Conservation (phyloP, 169 alveolate genomes). For the Eimeria acervulina region DNA sequence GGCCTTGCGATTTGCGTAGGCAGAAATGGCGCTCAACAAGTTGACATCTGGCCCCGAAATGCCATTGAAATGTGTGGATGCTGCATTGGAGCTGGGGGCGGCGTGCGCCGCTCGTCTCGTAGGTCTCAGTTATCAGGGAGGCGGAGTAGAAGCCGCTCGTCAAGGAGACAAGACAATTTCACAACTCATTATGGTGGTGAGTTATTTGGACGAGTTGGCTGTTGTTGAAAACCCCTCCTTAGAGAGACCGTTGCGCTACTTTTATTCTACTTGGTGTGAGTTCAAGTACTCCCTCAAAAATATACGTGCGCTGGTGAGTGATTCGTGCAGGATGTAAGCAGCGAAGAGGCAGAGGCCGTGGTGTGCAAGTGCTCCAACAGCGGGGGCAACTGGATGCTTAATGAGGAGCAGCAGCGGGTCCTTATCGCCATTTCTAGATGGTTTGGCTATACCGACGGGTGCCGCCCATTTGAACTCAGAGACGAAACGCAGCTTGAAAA, state of each 20-base stretch:
- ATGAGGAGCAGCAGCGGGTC: constrained; percentile 59
- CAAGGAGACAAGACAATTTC: background rate
- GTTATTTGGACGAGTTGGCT: background rate
- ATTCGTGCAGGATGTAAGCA: constrained; percentile 43
- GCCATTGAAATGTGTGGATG: background rate
- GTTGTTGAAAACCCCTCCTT: background rate
- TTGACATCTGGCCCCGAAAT: background rate
- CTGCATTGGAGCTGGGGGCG: constrained; percentile 18
- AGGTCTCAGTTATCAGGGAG: background rate
- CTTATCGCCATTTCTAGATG: constrained; percentile 44
- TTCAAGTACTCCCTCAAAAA: background rate
- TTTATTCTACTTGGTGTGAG: background rate
- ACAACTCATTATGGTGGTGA: constrained; percentile 33
- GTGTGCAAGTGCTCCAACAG: constrained; percentile 3
- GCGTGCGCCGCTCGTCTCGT: constrained; percentile 55
- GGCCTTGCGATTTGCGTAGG: background rate
- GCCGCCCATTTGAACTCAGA: constrained; percentile 38
- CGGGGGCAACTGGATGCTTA: constrained; percentile 55
- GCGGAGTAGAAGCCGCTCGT: background rate
- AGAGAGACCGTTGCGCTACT: background rate
- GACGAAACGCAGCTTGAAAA: background rate
- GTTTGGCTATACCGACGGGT: constrained; percentile 63
- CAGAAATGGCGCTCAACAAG: background rate
- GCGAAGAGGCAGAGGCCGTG: constrained; percentile 30
- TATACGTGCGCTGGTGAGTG: background rate